A percentile compares a stretch with the other conserved stretches of the same genome.
Conservation (phyloP, 176 grass and related monocot species). For the Triticum dicoccoides region DNA sequence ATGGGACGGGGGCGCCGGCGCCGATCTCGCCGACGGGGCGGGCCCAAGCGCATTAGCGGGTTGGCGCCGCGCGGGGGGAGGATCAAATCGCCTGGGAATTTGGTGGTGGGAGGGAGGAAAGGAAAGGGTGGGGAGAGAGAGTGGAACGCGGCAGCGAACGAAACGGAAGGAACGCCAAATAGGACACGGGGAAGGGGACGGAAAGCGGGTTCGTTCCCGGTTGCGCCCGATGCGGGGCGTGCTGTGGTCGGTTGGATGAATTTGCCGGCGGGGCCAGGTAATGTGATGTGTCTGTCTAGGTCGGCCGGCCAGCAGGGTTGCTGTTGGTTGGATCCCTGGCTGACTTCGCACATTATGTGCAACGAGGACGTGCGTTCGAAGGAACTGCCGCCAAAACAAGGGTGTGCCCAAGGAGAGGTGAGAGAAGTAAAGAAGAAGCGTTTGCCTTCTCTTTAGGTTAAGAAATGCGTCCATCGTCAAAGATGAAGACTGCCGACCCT, state of each 20-base stretch:
- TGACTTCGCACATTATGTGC: not conserved
- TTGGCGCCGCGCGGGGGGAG: not conserved
- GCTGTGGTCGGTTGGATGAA: not conserved
- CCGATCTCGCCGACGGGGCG: not conserved
- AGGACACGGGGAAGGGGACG: not conserved
- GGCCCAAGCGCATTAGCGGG: not conserved
- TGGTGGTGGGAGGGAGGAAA: slow-evolving; percentile 6
- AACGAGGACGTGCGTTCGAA: too few species aligned
- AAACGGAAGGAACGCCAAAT: slow-evolving; percentile 13
- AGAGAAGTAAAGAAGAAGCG: too few species aligned
- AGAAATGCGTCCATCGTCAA: too few species aligned
- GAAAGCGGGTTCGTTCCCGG: not conserved
- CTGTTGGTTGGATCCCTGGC: not conserved
- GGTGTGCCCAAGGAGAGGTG: too few species aligned
- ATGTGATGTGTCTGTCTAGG: not conserved
- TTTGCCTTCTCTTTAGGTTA: too few species aligned
- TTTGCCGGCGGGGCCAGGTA: slow-evolving; percentile 20
- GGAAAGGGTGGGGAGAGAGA: not conserved
- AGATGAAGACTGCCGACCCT: too few species aligned
- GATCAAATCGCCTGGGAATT: not conserved
- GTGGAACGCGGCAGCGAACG: slow-evolving; percentile 14
- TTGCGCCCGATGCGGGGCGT: too few species aligned
- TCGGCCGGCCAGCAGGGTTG: not conserved
- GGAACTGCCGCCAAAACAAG: too few species aligned
- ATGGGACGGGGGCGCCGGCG: not conserved